phyloP scores from a whole-genome alignment of 345 rosid genomes.

The Lepidium aucheri region DNA sequence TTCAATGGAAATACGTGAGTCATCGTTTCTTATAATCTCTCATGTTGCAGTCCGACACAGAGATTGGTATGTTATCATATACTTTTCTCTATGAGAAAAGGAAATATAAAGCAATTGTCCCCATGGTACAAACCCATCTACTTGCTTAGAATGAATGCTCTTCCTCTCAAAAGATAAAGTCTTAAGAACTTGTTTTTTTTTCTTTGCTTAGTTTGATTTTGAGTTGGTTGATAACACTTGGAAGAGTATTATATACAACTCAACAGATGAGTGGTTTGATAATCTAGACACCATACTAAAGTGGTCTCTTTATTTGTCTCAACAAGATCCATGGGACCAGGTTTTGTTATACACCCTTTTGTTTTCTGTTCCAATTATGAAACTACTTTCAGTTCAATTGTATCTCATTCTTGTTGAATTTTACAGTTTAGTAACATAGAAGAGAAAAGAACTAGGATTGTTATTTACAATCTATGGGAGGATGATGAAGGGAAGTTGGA shows the following conservation, averaged over 20 bases:
- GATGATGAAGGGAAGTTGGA: slow-evolving; percentile 61
- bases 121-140: slow-evolving; percentile 40
- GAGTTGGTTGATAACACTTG: slow-evolving; percentile 38
- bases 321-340: slow-evolving; percentile 43
- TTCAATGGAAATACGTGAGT: no score
- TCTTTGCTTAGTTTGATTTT: slow-evolving; percentile 45
- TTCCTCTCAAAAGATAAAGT: not conserved
- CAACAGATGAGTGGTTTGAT: slow-evolving; percentile 40
- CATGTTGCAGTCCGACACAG: slow-evolving; percentile 39
- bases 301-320: slow-evolving; percentile 62
- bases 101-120: slow-evolving; percentile 70
- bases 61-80: slow-evolving; percentile 73
- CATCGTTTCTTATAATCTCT: not conserved
- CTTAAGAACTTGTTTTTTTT: not conserved
- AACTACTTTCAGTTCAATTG: not conserved
- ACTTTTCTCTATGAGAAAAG: slow-evolving; percentile 52
- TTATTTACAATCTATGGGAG: slow-evolving; percentile 77
- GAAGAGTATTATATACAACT: slow-evolving; percentile 36
- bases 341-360: slow-evolving; percentile 18
- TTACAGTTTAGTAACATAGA: slow-evolving; percentile 41
- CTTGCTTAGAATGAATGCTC: not conserved
- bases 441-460: slow-evolving; percentile 56
- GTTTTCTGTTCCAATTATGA: not conserved
- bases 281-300: slow-evolving; percentile 43
- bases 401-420: not conserved